A percentile compares a stretch with the other conserved stretches of the same genome.
Conservation (phyloP, 228 moss, liverwort and hornwort species). For the Sphagnum fallax region DNA sequence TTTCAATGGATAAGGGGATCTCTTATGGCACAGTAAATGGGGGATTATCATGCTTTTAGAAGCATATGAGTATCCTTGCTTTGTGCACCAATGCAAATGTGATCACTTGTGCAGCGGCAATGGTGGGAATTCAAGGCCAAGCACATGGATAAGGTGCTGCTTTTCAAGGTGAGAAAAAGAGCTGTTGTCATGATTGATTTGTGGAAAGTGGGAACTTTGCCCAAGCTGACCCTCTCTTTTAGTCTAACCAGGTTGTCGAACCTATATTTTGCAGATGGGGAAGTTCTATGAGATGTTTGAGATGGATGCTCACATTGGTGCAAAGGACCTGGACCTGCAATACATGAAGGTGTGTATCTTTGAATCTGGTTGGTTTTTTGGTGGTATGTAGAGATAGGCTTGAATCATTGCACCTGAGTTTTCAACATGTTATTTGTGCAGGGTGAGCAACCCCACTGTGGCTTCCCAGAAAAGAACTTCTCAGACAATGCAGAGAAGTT, state of each 20-base stretch:
- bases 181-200: neutral
- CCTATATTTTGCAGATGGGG: slow-evolving; percentile 65
- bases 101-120: slow-evolving; percentile 70
- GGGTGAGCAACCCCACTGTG: slow-evolving; percentile 97
- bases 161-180: slow-evolving; percentile 73
- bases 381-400: neutral
- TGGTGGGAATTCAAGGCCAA: slow-evolving; percentile 97
- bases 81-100: slow-evolving; percentile 5
- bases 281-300: slow-evolving; percentile 99
- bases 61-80: slow-evolving; percentile 2
- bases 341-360: slow-evolving; percentile 78
- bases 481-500: slow-evolving; percentile 70
- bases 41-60: neutral
- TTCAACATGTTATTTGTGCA: slow-evolving; percentile 19
- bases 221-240: neutral
- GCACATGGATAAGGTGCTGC: slow-evolving; percentile 93
- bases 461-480: slow-evolving; percentile 92
- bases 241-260: neutral
- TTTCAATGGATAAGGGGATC: neutral
- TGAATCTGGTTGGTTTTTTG: neutral
- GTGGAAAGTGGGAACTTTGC: neutral
- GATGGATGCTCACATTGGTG: slow-evolving; percentile 95
- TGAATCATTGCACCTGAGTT: neutral
- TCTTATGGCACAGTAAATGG: neutral
- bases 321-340: slow-evolving; percentile 92